A percentile compares a stretch with the other conserved stretches of the same genome.
These are phyloP conservation scores for Trichophyton mentagrophytes DNA, from an alignment of 2,329 filamentous ascomycete species.

Conservation along the genomic window DNA sequence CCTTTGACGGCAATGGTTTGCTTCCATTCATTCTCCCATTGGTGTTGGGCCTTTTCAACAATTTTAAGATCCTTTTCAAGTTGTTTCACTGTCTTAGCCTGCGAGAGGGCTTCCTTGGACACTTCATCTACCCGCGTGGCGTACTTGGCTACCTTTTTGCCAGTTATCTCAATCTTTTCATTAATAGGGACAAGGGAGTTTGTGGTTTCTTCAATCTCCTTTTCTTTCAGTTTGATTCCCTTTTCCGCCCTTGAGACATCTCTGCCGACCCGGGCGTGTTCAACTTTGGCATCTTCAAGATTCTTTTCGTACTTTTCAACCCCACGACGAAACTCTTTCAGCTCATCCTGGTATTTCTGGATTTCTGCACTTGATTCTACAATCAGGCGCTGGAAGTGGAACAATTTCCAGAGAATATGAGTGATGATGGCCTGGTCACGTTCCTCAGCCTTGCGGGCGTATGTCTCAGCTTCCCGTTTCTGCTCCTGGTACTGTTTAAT, in stretches of 20 bases:
- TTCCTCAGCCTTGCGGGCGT: slow-evolving; percentile 79
- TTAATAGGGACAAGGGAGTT: slow-evolving; percentile 79
- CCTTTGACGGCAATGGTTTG: slow-evolving; percentile 77
- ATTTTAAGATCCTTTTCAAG: slow-evolving; percentile 66
- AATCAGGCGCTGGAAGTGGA: slow-evolving; percentile 86
- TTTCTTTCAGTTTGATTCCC: slow-evolving; percentile 72
- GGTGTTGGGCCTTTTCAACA: slow-evolving; percentile 78
- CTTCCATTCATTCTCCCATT: slow-evolving; percentile 79
- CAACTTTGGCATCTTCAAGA: slow-evolving; percentile 68
- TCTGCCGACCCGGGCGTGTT: slow-evolving; percentile 64
- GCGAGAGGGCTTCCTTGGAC: slow-evolving; percentile 60
- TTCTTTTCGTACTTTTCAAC: slow-evolving; percentile 71
- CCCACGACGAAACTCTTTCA: slow-evolving; percentile 82
- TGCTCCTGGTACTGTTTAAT: slow-evolving; percentile 97
- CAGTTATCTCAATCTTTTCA: slow-evolving; percentile 76
- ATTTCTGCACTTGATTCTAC: slow-evolving; percentile 85
- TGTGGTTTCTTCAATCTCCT: slow-evolving; percentile 72
- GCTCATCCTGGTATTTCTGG: slow-evolving; percentile 81
- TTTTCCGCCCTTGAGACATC: slow-evolving; percentile 73
- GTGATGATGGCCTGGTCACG: slow-evolving; percentile 83
- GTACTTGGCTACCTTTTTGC: slow-evolving; percentile 55
- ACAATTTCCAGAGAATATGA: slow-evolving; percentile 92
- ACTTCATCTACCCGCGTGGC: slow-evolving; percentile 57
- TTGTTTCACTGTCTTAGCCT: slow-evolving; percentile 55
- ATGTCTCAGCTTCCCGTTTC: slow-evolving; percentile 89